Base-by-base conservation (phyloP, 2,329 filamentous ascomycete genomes). In the Aspergillus brasiliensis region DNA sequence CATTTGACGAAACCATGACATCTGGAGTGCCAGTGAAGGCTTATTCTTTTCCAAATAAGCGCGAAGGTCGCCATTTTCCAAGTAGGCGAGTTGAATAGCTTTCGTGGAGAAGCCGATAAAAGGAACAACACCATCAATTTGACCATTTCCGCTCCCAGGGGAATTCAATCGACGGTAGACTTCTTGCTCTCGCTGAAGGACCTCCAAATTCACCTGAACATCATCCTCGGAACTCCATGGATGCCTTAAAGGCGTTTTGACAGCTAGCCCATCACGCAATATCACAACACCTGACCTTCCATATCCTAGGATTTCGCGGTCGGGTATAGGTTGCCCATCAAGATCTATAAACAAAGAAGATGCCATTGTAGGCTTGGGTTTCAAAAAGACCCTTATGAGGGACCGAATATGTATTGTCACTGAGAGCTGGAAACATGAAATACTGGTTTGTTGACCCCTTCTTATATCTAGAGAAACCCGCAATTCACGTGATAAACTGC, bases 51-150 rank as follows among this genome's bases (percentile, higher is more conserved):
- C 25, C 5, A 72, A 57, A 46, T 70, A 72, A 3, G 62, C 52
- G 3, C 61, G 69, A 44, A 71, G 62, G 34, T 72, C 67, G 13
- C 70, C 68, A 61, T 73, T 68, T 5, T 17, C 23, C 62, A 73
- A 71, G 25, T 60, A 59, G 19, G 54, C 63, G 15, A 70, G 65
- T 49, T 66, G 59, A 10, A 58, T 69, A 42, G 62, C 37, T 51
- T 62, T 48, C 2, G 25, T n/a, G 8, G 60, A 63, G 46, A 62
- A 62, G 10, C 55, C 59, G 25, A 67, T 40, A 48, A 58, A 70
- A 15, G 17, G 49, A 17, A 71, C 64, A 51, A 71, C 47, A 21
- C 60, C 66, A 44, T 62, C 48, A 53, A 46, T 56, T 21, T 44
- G 56, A 10, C 58, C 49, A 56, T 64, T 54, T 52, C 49, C 48